Evolutionary conservation across 2,329 filamentous ascomycete genomes (phyloP).

Genomic region (Sphaerulina musiva): DNA sequence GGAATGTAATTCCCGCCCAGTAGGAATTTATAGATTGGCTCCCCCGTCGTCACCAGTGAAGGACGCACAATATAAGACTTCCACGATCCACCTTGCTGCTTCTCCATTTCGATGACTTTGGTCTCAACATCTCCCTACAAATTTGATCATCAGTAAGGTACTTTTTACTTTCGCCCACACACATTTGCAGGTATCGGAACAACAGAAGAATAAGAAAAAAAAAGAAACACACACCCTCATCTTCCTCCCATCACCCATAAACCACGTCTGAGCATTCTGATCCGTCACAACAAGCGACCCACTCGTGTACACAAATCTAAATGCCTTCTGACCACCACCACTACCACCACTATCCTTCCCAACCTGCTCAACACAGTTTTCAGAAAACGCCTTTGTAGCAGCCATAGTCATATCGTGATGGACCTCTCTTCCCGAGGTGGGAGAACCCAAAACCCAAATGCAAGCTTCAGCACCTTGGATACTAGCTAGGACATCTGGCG

Average conservation of each 20-base stretch:
- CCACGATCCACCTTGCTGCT: slow-evolving; percentile 16
- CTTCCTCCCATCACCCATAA: slow-evolving; percentile 27
- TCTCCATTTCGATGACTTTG: slow-evolving; percentile 23
- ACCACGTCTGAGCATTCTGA: slow-evolving; percentile 31
- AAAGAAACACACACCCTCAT: slow-evolving; percentile 24
- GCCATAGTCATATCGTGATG: slow-evolving; percentile 34
- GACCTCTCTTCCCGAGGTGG: slow-evolving; percentile 26
- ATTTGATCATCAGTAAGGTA: neutral
- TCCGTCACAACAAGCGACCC: slow-evolving; percentile 33
- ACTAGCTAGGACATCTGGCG: slow-evolving; percentile 36
- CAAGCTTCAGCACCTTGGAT: slow-evolving; percentile 38
- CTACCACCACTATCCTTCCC: slow-evolving; percentile 12
- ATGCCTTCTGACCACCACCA: slow-evolving; percentile 18
- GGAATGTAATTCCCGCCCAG: slow-evolving; percentile 16
- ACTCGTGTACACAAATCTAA: slow-evolving; percentile 38
- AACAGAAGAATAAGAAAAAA: neutral
- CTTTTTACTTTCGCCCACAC: too few species aligned
- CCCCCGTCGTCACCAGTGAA: slow-evolving; percentile 17
- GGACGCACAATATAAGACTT: slow-evolving; percentile 27
- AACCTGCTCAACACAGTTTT: neutral
- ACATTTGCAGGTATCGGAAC: neutral
- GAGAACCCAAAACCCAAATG: slow-evolving; percentile 36
- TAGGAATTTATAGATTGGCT: slow-evolving; percentile 11
- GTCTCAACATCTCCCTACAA: slow-evolving; percentile 25
- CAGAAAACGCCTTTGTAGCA: slow-evolving; percentile 30